Evolutionary conservation across 805 yeast species (phyloP).

Genomic region (Candida dajiaensis): DNA sequence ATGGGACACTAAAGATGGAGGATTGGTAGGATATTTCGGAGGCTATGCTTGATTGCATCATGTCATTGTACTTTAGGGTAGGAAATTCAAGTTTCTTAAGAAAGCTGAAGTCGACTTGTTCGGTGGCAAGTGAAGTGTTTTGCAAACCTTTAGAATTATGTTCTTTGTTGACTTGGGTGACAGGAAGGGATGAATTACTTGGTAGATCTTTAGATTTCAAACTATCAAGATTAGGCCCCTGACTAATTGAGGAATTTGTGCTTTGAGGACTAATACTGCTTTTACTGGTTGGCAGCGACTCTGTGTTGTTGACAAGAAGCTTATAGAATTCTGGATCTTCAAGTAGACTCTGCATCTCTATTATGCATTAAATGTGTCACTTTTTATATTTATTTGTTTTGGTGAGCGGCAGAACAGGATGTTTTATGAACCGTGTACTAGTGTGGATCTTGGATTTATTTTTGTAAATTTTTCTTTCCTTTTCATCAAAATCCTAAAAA

Average conservation of each 20-base stretch:
- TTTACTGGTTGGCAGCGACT: conserved; percentile 3
- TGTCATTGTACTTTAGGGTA: background rate
- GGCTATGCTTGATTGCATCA: conserved; percentile 1
- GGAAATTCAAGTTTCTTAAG: conserved; percentile 9
- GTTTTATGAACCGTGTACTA: background rate
- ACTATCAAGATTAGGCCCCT: background rate
- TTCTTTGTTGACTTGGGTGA: background rate
- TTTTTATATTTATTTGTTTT: no score
- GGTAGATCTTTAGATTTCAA: background rate
- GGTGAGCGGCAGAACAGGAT: background rate
- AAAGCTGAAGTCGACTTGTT: conserved; percentile 7
- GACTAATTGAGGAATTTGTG: background rate
- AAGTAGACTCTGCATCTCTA: conserved; percentile 16
- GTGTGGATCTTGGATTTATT: background rate
- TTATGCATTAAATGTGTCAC: background rate
- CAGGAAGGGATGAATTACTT: background rate
- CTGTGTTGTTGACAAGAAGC: conserved; percentile 15
- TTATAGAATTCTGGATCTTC: conserved; percentile 21
- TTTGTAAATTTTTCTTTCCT: no score
- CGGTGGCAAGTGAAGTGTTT: background rate
- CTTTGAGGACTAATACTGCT: conserved; percentile 3
- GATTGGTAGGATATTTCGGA: conserved; percentile 14
- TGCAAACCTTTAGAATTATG: background rate
- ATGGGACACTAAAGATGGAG: conserved; percentile 12
- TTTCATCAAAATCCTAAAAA: no score